phyloP scores from a whole-genome alignment of 73 alveolate genomes.

The Diophrys sp. region DNA sequence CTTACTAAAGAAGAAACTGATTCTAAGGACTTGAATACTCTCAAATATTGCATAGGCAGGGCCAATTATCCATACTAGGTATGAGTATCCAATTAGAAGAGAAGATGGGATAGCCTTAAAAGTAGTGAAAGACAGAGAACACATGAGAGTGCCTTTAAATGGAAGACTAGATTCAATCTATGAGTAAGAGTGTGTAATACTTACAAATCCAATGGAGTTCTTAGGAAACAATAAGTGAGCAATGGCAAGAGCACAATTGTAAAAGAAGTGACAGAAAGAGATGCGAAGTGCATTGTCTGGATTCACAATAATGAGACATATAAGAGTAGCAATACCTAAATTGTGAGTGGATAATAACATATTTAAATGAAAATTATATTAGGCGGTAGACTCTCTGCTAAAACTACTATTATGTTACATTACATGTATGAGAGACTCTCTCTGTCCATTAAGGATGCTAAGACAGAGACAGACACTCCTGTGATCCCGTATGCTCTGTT shows the following conservation, averaged over 20 bases:
- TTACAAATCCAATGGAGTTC: background rate
- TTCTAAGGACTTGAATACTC: background rate
- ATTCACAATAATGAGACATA: background rate
- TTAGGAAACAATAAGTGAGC: background rate
- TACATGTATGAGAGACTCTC: no score
- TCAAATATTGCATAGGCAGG: background rate
- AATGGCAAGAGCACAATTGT: background rate
- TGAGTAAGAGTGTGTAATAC: background rate
- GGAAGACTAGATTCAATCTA: background rate
- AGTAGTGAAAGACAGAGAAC: background rate
- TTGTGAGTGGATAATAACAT: background rate
- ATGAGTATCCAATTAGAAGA: background rate
- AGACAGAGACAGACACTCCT: no score
- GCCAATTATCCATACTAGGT: background rate
- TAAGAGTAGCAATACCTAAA: background rate
- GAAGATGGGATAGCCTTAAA: background rate
- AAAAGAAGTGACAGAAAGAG: background rate
- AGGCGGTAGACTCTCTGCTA: no score
- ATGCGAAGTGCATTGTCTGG: background rate
- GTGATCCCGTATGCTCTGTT: no score
- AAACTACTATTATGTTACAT: no score
- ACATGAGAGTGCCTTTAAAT: background rate
- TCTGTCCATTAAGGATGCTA: no score
- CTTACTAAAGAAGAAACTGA: background rate
- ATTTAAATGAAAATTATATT: no score